Conservation (phyloP, 2,329 filamentous ascomycete genomes). For the Trichoderma asperellum region DNA sequence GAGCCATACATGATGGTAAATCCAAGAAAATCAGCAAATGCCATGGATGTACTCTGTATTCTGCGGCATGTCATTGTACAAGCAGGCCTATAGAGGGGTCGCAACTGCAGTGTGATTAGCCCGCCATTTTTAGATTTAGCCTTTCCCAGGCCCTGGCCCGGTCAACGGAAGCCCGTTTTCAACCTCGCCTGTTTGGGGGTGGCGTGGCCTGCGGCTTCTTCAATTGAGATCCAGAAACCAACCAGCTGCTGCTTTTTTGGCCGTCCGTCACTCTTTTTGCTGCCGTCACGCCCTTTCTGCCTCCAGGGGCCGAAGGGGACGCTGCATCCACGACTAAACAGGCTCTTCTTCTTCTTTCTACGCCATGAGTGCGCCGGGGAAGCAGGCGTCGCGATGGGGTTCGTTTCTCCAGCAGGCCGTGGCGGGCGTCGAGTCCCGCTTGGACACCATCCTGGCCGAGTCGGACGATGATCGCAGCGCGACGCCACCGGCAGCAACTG, state of each 20-base stretch:
- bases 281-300: constrained; percentile 20
- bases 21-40: neutral
- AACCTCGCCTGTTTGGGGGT: constrained; percentile 15
- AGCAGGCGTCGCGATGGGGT: constrained; percentile 65
- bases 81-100: neutral
- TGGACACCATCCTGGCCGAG: constrained; percentile 90
- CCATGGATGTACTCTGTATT: neutral
- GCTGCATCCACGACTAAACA: neutral
- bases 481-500: neutral
- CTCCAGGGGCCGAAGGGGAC: constrained; percentile 24
- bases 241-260: neutral
- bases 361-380: constrained; percentile 54
- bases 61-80: neutral
- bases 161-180: neutral
- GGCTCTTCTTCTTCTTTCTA: neutral
- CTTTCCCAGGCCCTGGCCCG: neutral
- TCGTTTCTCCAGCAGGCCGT: constrained; percentile 87
- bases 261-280: neutral
- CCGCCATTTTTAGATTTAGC: constrained; percentile 8
- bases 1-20: no score
- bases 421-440: constrained; percentile 87
- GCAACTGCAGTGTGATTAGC: neutral
- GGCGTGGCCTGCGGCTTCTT: constrained; percentile 7
- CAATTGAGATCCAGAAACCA: neutral
- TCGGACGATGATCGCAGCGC: constrained; percentile 51